Evolutionary conservation across 768 basidiomycete species (phyloP).

Genomic region (Sporobolomyces pararoseus): DNA sequence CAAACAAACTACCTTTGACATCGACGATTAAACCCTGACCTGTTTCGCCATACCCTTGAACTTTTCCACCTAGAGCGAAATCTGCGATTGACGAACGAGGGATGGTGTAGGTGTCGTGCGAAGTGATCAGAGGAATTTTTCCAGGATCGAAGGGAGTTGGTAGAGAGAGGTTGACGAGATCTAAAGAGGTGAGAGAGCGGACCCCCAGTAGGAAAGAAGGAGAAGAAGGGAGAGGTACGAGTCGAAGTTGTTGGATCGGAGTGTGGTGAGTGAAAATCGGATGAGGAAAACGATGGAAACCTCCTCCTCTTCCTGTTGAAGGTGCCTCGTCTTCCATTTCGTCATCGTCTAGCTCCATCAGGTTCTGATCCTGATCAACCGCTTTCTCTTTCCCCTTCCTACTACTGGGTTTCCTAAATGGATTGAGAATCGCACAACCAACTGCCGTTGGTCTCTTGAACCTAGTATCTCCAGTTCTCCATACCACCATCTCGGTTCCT

Average conservation of each 20-base stretch:
- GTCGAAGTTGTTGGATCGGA: constrained; percentile 27
- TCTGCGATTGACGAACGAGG: constrained; percentile 21
- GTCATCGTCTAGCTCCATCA: background rate
- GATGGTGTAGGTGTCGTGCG: constrained; percentile 5
- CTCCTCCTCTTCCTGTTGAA: background rate
- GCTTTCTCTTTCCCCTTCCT: constrained; percentile 5
- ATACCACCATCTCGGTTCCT: background rate
- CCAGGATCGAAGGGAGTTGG: background rate
- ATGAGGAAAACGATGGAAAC: background rate
- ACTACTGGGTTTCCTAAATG: background rate
- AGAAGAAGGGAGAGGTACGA: background rate
- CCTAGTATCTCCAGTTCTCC: constrained; percentile 1
- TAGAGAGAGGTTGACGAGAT: constrained; percentile 8
- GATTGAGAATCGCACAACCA: constrained; percentile 16
- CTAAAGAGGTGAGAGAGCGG: constrained; percentile 24
- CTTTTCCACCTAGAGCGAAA: constrained; percentile 7
- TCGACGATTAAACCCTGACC: constrained; percentile 32
- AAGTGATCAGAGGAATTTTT: background rate
- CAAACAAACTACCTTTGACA: constrained; percentile 13
- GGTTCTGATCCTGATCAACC: background rate
- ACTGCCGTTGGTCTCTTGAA: constrained; percentile 11
- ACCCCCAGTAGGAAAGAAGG: constrained; percentile 14
- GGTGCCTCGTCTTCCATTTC: background rate
- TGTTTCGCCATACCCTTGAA: background rate
- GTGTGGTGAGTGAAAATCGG: background rate